Base-by-base conservation (phyloP, 2,329 filamentous ascomycete genomes). In the Xylaria sp. region DNA sequence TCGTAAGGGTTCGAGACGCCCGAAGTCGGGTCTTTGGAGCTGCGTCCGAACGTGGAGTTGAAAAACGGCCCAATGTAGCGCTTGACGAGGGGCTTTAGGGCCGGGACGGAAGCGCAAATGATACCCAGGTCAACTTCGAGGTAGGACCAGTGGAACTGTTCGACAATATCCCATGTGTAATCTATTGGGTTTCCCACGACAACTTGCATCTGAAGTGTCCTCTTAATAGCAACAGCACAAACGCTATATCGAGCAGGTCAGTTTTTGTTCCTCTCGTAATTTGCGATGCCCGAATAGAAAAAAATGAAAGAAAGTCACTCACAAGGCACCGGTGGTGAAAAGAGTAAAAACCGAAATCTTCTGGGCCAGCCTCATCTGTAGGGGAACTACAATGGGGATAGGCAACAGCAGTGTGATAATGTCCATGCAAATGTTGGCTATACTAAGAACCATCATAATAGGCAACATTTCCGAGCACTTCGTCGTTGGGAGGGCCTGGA, bases 381-480 rank as follows among this genome's bases (percentile, higher is more conserved):
- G 21, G 13, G 41, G 41, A 6, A 44, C 7, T 17, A 44, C 41
- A 13, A 44, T 24, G 2, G 41, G 41, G 24, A 44, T 44, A 22
- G 41, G 41, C 17, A 44, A 26, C 26, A 17, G 17, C 11, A 44
- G 41, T 16, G 26, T 44, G 7, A 17, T 17, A 21, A 44, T 6
- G 8, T 44, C 41, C 41, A 44, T 44, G 21, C 21, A 24, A 5
- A 44, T 44, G 16, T 44, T 44, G 2, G 41, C 41, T 44, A 44
- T 44, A 24, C 41, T 44, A 8, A 44, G 41, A 6, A 44, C 41
- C 41, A 44, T 44, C 41, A 44, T 44, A 24, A 44, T 24, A 24
- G 41, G 17, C n/a, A 44, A 44, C 20, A 24, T 44, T 8, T 44
- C 26, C 7, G 41, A 44, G 19, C 41, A 44, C 16, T 44, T 44